These are phyloP conservation scores for Solanum chiquidenum DNA, from an alignment of 257 asterid species.

Conservation along the genomic window DNA sequence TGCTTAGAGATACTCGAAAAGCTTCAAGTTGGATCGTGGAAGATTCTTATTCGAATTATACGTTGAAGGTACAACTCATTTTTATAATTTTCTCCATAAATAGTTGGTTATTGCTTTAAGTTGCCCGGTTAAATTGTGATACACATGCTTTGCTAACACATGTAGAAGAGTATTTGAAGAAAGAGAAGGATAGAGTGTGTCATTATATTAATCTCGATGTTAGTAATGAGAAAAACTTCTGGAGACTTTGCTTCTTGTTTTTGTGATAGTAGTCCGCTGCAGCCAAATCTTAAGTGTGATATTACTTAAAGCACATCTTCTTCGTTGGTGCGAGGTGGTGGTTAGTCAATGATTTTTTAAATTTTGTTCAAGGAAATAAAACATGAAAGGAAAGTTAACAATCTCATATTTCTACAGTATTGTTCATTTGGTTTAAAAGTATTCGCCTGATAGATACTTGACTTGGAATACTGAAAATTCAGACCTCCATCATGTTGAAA, in stretches of 20 bases:
- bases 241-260: conserved; percentile 7
- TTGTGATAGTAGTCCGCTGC: background rate
- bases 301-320: background rate
- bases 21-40: background rate
- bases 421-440: no score
- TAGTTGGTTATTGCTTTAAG: background rate
- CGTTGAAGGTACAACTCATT: background rate
- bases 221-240: conserved; percentile 29
- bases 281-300: background rate
- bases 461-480: background rate
- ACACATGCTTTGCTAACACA: conserved; percentile 1
- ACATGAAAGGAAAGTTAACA: background rate
- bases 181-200: conserved; percentile 31
- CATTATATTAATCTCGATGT: conserved; percentile 23
- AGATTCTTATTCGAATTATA: background rate
- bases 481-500: background rate
- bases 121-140: background rate
- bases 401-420: background rate
- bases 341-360: background rate
- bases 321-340: background rate
- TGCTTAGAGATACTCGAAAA: background rate
- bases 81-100: background rate
- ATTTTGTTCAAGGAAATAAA: background rate
- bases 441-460: background rate
- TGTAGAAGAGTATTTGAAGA: conserved; percentile 38